phyloP scores from a whole-genome alignment of 2,329 filamentous ascomycete species.

The Colletotrichum aenigma region DNA sequence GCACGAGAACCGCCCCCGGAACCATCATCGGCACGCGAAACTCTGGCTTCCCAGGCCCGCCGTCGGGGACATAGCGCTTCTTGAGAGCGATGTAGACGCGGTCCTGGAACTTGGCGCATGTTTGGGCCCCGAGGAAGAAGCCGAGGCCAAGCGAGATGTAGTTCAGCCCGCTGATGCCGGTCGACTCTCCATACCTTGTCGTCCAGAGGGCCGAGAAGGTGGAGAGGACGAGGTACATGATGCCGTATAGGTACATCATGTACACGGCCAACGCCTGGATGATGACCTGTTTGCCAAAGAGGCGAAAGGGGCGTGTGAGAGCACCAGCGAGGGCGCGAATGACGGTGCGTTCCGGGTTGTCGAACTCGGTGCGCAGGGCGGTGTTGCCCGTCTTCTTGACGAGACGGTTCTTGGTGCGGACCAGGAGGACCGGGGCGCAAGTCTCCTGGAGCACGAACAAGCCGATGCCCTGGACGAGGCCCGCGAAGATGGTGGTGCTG shows the following conservation, averaged over 20 bases:
- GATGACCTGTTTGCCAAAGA: conserved; percentile 51
- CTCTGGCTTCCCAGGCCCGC: conserved; percentile 41
- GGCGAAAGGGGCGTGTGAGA: conserved; percentile 47
- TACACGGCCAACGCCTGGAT: conserved; percentile 49
- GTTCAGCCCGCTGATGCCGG: conserved; percentile 48
- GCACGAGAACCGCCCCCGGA: conserved; percentile 42
- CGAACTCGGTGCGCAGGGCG: conserved; percentile 54
- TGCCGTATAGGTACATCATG: conserved; percentile 42
- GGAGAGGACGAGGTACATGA: conserved; percentile 54
- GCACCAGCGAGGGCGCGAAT: conserved; percentile 18
- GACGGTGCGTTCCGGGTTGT: conserved; percentile 38
- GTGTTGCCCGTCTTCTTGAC: conserved; percentile 61
- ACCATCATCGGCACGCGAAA: conserved; percentile 48
- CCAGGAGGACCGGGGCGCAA: conserved; percentile 66
- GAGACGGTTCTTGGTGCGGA: conserved; percentile 61
- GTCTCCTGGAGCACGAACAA: conserved; percentile 68
- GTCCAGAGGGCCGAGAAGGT: conserved; percentile 53
- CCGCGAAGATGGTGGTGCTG: conserved; percentile 66
- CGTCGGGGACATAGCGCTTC: conserved; percentile 38
- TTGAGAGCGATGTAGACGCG: conserved; percentile 48
- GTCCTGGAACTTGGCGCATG: conserved; percentile 49
- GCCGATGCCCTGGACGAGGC: conserved; percentile 61
- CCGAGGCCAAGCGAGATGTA: conserved; percentile 55
- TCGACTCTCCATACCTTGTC: conserved; percentile 45
- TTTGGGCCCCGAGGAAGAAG: conserved; percentile 51